Conservation (phyloP, 1,284 basidiomycete genomes). For the Mycosarcoma maydis region DNA sequence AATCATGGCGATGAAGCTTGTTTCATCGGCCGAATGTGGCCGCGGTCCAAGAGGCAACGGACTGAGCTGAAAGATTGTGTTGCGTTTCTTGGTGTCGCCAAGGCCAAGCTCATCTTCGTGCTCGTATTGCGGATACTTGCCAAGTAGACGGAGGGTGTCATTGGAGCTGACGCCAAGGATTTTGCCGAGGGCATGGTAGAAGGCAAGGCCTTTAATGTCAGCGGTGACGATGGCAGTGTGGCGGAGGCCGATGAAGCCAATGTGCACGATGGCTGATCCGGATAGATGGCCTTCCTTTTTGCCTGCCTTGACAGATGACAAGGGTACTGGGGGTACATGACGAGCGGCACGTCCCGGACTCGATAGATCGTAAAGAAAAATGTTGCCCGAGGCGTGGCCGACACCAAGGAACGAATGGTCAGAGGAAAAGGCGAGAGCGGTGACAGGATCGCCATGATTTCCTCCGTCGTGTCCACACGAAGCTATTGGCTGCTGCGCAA, state of each 20-base stretch:
- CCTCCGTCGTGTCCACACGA: conserved; percentile 44
- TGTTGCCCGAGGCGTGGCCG: conserved; percentile 84
- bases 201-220: conserved; percentile 89
- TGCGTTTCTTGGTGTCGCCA: conserved; percentile 25
- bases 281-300: conserved; percentile 89
- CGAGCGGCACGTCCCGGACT: conserved; percentile 73
- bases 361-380: conserved; percentile 86
- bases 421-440: conserved; percentile 86
- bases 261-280: conserved; percentile 83
- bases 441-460: conserved; percentile 74
- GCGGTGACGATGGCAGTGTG: conserved; percentile 93
- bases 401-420: conserved; percentile 93
- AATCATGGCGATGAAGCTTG: conserved; percentile 84
- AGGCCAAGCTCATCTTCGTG: conserved; percentile 37
- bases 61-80: conserved; percentile 78
- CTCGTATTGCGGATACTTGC: conserved; percentile 74
- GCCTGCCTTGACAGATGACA: conserved; percentile 78
- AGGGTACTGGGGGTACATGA: conserved; percentile 77
- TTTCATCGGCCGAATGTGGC: conserved; percentile 81
- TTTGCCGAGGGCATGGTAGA: conserved; percentile 94
- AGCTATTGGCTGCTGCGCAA: conserved; percentile 74
- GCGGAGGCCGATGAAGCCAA: conserved; percentile 90
- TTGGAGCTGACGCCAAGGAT: conserved; percentile 94
- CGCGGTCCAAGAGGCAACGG: conserved; percentile 83
- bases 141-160: conserved; percentile 91